Evolutionary conservation across 2,329 filamentous ascomycete species (phyloP).

Genomic region (Chaetomiaceae sp.): DNA sequence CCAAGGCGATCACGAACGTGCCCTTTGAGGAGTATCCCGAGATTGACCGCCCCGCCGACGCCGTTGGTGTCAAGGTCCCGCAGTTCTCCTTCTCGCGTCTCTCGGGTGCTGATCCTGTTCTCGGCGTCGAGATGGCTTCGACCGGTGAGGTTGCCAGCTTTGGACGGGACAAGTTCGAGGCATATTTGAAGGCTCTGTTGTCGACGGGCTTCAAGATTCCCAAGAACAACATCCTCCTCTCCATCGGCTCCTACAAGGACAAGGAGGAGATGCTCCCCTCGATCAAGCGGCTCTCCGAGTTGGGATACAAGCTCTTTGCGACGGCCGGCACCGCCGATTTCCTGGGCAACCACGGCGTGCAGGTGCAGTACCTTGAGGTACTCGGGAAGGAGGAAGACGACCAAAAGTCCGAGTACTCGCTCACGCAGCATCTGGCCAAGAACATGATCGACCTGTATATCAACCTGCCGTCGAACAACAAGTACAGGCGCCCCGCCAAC

Average conservation of each 20-base stretch:
- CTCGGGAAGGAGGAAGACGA: conserved; percentile 71
- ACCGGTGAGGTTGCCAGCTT: conserved; percentile 98
- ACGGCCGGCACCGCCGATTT: conserved; percentile 96
- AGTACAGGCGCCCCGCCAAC: conserved; percentile 91
- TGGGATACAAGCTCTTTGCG: conserved; percentile 93
- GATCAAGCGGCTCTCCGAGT: conserved; percentile 77
- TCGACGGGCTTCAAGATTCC: conserved; percentile 95
- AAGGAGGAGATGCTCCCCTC: conserved; percentile 96
- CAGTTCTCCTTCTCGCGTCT: conserved; percentile 98
- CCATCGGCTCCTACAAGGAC: conserved; percentile 95
- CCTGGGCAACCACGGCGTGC: conserved; percentile 84
- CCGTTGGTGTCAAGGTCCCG: conserved; percentile 94
- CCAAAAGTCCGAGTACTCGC: conserved; percentile 91
- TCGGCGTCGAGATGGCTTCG: conserved; percentile 98
- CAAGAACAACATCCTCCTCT: conserved; percentile 90
- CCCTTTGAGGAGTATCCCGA: conserved; percentile 78
- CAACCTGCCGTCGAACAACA: conserved; percentile 98
- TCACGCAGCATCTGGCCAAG: conserved; percentile 93
- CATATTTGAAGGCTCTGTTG: conserved; percentile 91
- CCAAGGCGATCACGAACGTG: conserved; percentile 87
- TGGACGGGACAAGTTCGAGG: conserved; percentile 91
- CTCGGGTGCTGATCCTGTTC: conserved; percentile 89
- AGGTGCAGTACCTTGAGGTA: conserved; percentile 89
- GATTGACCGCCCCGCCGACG: conserved; percentile 67
- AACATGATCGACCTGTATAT: conserved; percentile 99